Evolutionary conservation across 2,329 filamentous ascomycete species (phyloP), one percentile per base, ranked within the genome.

Genomic region (Metarhizium sp.): DNA sequence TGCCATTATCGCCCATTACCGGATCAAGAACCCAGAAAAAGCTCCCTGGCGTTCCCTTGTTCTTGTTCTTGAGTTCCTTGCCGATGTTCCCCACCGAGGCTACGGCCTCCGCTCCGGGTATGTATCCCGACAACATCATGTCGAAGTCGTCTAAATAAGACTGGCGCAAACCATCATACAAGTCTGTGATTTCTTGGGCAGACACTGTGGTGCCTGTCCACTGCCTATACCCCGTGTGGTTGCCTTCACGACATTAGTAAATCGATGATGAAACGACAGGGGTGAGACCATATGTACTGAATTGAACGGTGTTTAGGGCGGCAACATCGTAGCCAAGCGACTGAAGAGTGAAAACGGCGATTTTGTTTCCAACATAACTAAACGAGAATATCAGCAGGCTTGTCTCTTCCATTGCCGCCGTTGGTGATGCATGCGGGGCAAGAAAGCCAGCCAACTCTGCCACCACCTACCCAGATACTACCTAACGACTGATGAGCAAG

Each of bases 21-120:
- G 95, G 94, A 69, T 99, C 94, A 30, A 99, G 79, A 2, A 96
- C 90, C 92, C 92, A 97, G 73, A 97, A 97, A 75, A 97, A 96
- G 49, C 80, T 84, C 0, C 90, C 88, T 0, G 88, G 85, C 36
- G 77, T 78, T 14, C 73, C 75, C 40, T 74, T 75, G 2, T 82
- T 78, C 63, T 84, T 86, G 53, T 80, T 75, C 67, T 87, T 88
- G 58, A 96, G 78, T 63, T 96, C 90, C 60, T 85, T 79, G 13
- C 84, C 94, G 61, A 99, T 96, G 55, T 79, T 78, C 8, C 92
- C 94, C 1, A 97, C 88, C 8, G 89, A 86, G 63, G 88, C 81
- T 42, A 99, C 89, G 1, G 87, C 87, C 7, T 88, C 84, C 0
- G 92, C 92, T 38, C 89, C 92, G 0, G 94, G 92, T 46, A 95